These are phyloP conservation scores for Lentinula detonsa DNA, from an alignment of 768 basidiomycete genomes.

Conservation along the genomic window DNA sequence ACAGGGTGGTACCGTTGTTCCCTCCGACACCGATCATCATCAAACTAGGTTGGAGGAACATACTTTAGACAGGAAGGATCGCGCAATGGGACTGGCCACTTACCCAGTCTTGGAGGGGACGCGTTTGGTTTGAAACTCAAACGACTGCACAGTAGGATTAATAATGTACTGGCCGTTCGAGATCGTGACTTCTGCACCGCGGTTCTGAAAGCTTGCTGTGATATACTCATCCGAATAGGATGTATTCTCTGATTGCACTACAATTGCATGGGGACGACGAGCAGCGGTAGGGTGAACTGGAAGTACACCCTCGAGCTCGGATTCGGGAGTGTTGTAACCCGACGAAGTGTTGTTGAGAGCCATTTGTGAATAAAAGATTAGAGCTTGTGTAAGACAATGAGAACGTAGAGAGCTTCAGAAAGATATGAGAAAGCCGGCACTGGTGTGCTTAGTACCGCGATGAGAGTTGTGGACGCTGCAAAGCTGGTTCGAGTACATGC, in stretches of 20 bases:
- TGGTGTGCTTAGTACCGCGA: conserved; percentile 83
- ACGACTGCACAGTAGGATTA: conserved; percentile 73
- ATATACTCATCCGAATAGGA: conserved; percentile 78
- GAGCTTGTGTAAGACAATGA: conserved; percentile 21
- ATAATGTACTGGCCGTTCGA: conserved; percentile 72
- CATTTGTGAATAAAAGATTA: conserved; percentile 32
- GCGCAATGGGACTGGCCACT: conserved; percentile 21
- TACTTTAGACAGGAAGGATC: conserved; percentile 3
- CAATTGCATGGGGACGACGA: conserved; percentile 70
- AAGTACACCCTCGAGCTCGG: conserved; percentile 61
- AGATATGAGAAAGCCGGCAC: conserved; percentile 56
- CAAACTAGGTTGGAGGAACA: conserved; percentile 45
- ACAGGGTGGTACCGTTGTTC: conserved; percentile 94
- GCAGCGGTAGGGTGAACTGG: conserved; percentile 82
- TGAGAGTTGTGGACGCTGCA: conserved; percentile 84
- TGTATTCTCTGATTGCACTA: conserved; percentile 78
- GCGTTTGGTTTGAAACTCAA: conserved; percentile 87
- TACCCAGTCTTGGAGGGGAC: conserved; percentile 91
- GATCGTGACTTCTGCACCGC: conserved; percentile 65
- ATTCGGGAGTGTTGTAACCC: conserved; percentile 69
- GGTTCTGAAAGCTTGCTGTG: conserved; percentile 76
- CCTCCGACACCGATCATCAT: conserved; percentile 98
- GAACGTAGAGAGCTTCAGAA: conserved; percentile 29
- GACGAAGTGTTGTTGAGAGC: conserved; percentile 47
- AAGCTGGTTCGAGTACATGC: conserved; percentile 96